A percentile compares a stretch with the other conserved stretches of the same genome.
These are phyloP conservation scores for Pistacia vera DNA, from an alignment of 345 rosid genomes.

Conservation along the genomic window DNA sequence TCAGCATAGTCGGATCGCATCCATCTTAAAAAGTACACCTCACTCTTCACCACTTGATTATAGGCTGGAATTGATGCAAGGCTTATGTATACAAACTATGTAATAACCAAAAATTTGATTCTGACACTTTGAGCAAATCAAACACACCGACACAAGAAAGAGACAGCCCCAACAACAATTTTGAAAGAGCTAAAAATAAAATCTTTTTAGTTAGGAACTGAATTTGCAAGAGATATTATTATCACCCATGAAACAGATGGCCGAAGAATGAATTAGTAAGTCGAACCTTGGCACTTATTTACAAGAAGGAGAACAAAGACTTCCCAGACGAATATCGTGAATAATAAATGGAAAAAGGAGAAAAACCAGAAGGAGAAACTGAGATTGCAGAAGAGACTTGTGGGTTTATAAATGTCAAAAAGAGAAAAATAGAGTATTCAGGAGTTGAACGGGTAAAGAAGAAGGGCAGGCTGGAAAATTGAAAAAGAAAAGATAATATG, in stretches of 20 bases:
- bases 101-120: neutral
- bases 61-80: neutral
- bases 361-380: neutral
- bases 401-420: neutral
- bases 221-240: no score
- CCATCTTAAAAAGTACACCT: slow-evolving; percentile 29
- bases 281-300: neutral
- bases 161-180: neutral
- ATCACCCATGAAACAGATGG: neutral
- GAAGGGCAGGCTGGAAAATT: slow-evolving; percentile 22
- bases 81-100: neutral
- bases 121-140: neutral
- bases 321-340: slow-evolving; percentile 2
- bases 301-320: slow-evolving; percentile 11
- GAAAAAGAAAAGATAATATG: neutral
- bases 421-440: neutral
- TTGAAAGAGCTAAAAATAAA: neutral
- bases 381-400: neutral
- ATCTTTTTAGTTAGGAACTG: no score
- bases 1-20: slow-evolving; percentile 37
- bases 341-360: neutral
- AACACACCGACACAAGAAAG: no score
- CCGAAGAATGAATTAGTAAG: neutral
- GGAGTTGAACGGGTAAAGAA: slow-evolving; percentile 28
- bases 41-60: neutral